A percentile compares a stretch with the other conserved stretches of the same genome.
phyloP scores from a whole-genome alignment of 495 filamentous ascomycete genomes.

The Pyrenula aspistea region DNA sequence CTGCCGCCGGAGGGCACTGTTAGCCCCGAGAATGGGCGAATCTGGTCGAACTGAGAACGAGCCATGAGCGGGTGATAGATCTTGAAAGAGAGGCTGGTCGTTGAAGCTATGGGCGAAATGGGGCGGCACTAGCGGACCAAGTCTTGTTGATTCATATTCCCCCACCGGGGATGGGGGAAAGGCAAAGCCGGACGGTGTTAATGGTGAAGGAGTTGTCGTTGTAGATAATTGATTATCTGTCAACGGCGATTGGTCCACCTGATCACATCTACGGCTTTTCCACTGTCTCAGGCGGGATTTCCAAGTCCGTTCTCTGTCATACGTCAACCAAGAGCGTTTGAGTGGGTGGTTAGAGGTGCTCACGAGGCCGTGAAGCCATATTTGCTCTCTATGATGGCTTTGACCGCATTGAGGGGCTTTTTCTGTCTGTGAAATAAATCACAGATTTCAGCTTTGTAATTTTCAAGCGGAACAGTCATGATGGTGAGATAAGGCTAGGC shows the following conservation, averaged over 20 bases:
- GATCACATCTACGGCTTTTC: not conserved
- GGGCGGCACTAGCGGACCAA: not conserved
- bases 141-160: not conserved
- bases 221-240: not conserved
- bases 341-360: not conserved
- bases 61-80: not conserved
- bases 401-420: not conserved
- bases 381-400: not conserved
- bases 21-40: not conserved
- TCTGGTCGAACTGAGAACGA: not conserved
- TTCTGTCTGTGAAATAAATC: not conserved
- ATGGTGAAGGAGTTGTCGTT: not conserved
- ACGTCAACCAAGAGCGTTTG: not conserved
- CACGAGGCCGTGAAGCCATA: not conserved
- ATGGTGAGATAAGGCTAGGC: not conserved
- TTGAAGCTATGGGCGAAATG: not conserved
- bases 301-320: not conserved
- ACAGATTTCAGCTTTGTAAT: not conserved
- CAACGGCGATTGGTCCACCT: not conserved
- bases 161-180: not conserved
- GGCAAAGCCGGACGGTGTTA: not conserved
- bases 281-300: not conserved
- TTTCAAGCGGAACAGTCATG: not conserved
- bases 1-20: no score
- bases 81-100: not conserved